A percentile compares a stretch with the other conserved stretches of the same genome.
Conservation (phyloP, 805 yeast species). For the Hanseniaspora meyeri region DNA sequence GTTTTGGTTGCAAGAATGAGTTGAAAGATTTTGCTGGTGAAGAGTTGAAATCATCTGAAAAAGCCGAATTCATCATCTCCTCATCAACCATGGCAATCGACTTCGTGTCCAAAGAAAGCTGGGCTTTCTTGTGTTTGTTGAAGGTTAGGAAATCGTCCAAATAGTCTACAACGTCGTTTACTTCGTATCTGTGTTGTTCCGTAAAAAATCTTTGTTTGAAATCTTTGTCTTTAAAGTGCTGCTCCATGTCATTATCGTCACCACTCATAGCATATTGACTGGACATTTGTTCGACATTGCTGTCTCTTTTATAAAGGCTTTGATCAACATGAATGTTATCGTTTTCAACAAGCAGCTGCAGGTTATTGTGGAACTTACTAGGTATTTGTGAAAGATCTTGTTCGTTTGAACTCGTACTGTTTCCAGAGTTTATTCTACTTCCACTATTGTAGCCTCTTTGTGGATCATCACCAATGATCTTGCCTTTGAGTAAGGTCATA, state of each 20-base stretch:
- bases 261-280: not conserved
- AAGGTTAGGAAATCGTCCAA: constrained; percentile 6
- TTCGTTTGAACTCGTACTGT: not conserved
- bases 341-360: not conserved
- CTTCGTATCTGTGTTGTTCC: not conserved
- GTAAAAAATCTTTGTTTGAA: not conserved
- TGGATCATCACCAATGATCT: not conserved
- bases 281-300: not conserved
- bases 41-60: constrained; percentile 1
- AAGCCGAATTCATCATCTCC: constrained; percentile 5
- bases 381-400: constrained; percentile 1
- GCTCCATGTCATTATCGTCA: not conserved
- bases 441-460: not conserved
- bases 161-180: constrained; percentile 2
- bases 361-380: not conserved
- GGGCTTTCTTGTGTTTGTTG: not conserved
- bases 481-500: not conserved
- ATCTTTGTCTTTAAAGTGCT: not conserved
- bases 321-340: not conserved
- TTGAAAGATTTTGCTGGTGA: constrained; percentile 26
- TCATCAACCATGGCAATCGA: not conserved
- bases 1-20: constrained; percentile 2
- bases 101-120: not conserved
- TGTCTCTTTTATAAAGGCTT: not conserved
- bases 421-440: not conserved